Evolutionary conservation across 345 rosid genomes (phyloP), one percentile per base, ranked within the genome.

Genomic region (Murraya koenigii): DNA sequence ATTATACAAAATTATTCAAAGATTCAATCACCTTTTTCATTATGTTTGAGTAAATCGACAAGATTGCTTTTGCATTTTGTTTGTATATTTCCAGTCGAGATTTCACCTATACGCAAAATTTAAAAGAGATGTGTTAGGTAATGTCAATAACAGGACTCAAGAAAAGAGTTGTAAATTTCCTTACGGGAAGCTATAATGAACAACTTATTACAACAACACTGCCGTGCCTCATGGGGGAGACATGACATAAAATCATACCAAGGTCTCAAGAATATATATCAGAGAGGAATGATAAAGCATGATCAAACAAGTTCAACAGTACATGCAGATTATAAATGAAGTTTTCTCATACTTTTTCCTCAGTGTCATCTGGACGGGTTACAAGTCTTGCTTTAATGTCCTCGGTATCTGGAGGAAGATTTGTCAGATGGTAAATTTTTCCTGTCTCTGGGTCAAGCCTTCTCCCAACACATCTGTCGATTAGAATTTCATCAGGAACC

Each of bases 401-500:
- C 47, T 90, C 87, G 0, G 87, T 85, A 79, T 87, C 92, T 13
- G 95, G 98, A 74, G 91, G 98, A 74, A 89, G 88, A 80, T 80
- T 83, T 82, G 78, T 88, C n/a, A 90, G 41, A 82, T 92, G 97
- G 81, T 93, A 95, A 75, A 93, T 89, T 87, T 90, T 93, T 75
- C 93, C 91, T 8, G 93, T 90, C 58, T 80, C 70, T 23, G 96
- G 97, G 76, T 93, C 98, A 59, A 92, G 82, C 84, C 91, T 87
- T 87, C 98, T 88, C 82, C 97, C 97, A 82, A 89, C 88, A 78
- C 98, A 93, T 95, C 98, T 92, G 83, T 92, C 89, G 75, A 92
- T 88, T 82, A 93, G 91, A 90, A 86, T 87, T 82, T 90, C 96
- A 82, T 92, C 98, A 90, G 96, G 98, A 89, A 93, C 98, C 98